A percentile compares a stretch with the other conserved stretches of the same genome.
phyloP scores from a whole-genome alignment of 495 filamentous ascomycete genomes.

The Xylaria scruposa region DNA sequence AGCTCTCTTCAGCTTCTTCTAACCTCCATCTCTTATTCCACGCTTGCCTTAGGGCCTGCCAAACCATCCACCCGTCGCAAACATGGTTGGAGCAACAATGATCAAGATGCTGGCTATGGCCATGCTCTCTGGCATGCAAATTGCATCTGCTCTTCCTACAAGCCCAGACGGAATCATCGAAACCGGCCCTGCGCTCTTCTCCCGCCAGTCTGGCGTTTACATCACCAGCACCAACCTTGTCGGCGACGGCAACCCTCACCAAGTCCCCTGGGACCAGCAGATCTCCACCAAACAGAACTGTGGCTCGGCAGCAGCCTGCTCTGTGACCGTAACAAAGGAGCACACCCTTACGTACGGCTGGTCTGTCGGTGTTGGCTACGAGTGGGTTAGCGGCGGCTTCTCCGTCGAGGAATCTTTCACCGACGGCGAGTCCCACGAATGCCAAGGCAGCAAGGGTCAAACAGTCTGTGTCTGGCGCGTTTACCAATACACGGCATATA shows the following conservation, averaged over 20 bases:
- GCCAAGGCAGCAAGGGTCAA: background rate
- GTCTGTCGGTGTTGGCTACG: background rate
- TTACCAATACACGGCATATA: constrained; percentile 5
- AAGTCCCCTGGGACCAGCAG: constrained; percentile 8
- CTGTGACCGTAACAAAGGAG: constrained; percentile 2
- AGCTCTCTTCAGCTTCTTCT: background rate
- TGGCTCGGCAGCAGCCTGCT: background rate
- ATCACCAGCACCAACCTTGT: background rate
- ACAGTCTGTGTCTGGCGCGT: constrained; percentile 7
- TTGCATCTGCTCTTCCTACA: constrained; percentile 3
- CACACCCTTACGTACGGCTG: constrained; percentile 3
- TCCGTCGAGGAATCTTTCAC: background rate
- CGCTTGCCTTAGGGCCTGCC: background rate
- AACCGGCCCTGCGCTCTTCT: background rate
- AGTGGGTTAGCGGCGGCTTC: background rate
- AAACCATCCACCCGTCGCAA: background rate
- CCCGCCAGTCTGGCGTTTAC: constrained; percentile 6
- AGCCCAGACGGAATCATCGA: background rate
- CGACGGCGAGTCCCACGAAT: constrained; percentile 3
- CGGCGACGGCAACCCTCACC: constrained; percentile 4
- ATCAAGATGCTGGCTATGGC: constrained; percentile 7
- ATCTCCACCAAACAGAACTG: background rate
- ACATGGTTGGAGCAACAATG: constrained; percentile 2
- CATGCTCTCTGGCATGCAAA: constrained; percentile 6
- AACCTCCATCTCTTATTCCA: background rate